phyloP scores from a whole-genome alignment of 2,329 filamentous ascomycete genomes.

The Pseudogymnoascus destructans region DNA sequence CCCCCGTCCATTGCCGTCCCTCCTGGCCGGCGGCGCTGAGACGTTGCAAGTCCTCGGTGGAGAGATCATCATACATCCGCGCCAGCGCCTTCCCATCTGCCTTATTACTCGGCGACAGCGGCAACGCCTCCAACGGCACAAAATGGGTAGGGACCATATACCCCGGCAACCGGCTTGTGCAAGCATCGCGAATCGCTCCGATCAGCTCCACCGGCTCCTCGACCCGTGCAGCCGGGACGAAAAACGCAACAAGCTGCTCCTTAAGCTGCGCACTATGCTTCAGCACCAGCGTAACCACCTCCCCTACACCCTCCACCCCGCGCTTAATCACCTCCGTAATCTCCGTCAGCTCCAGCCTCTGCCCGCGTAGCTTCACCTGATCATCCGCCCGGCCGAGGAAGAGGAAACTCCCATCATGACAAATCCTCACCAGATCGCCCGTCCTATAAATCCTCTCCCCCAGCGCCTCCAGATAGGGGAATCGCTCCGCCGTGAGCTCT shows the following conservation, averaged over 20 bases:
- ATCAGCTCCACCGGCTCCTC: slow-evolving; percentile 27
- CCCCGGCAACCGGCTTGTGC: slow-evolving; percentile 53
- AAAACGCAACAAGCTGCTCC: slow-evolving; percentile 71
- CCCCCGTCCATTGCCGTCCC: slow-evolving; percentile 26
- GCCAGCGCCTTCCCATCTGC: slow-evolving; percentile 61
- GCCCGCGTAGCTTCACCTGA: slow-evolving; percentile 82
- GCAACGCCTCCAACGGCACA: slow-evolving; percentile 56
- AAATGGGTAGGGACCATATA: slow-evolving; percentile 92
- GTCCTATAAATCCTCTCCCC: slow-evolving; percentile 66
- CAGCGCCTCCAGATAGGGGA: slow-evolving; percentile 48
- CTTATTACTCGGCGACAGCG: slow-evolving; percentile 82
- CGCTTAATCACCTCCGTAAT: slow-evolving; percentile 75
- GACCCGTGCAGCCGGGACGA: slow-evolving; percentile 31
- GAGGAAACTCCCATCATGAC: slow-evolving; percentile 71
- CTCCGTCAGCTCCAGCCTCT: slow-evolving; percentile 79
- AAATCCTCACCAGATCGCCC: slow-evolving; percentile 71
- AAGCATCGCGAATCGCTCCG: slow-evolving; percentile 43
- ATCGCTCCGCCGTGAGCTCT: slow-evolving; percentile 64
- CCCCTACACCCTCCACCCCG: slow-evolving; percentile 42
- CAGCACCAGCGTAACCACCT: slow-evolving; percentile 63
- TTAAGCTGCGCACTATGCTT: slow-evolving; percentile 61
- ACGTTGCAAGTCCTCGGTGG: slow-evolving; percentile 44
- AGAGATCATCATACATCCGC: slow-evolving; percentile 48
- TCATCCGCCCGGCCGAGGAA: slow-evolving; percentile 83
- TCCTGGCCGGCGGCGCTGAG: slow-evolving; percentile 30